Conservation (phyloP, 2,329 filamentous ascomycete genomes). For the Malbranchea cinnamomea region DNA sequence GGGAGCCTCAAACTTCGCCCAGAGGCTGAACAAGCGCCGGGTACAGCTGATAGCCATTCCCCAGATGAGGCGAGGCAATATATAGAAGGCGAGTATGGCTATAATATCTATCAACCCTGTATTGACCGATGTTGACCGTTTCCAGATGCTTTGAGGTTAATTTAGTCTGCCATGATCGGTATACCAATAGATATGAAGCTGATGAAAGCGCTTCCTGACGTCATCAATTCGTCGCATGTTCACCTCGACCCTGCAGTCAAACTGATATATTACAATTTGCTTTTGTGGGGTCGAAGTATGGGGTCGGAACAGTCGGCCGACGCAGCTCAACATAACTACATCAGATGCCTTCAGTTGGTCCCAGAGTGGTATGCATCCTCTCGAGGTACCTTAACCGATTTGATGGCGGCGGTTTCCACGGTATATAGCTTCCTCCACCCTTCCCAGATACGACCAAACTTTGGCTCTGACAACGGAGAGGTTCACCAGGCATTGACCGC, state of each 20-base stretch:
- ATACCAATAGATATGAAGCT: neutral
- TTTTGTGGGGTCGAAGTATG: constrained; percentile 2
- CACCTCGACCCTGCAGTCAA: constrained; percentile 3
- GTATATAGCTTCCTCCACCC: neutral
- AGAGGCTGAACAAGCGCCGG: neutral
- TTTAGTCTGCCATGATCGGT: neutral
- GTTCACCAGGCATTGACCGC: constrained; percentile 1
- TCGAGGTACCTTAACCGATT: constrained; percentile 1
- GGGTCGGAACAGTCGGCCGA: neutral
- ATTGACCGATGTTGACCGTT: no score
- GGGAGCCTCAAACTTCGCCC: neutral
- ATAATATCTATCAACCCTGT: neutral
- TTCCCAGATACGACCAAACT: neutral
- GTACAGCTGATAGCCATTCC: neutral
- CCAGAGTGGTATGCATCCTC: constrained; percentile 2
- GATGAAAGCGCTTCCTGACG: constrained; percentile 2
- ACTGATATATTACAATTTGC: constrained; percentile 1
- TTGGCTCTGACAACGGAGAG: neutral
- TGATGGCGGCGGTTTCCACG: neutral
- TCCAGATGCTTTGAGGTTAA: constrained; percentile 1
- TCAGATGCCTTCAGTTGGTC: constrained; percentile 3
- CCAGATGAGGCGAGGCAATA: constrained; percentile 1
- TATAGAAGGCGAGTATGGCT: neutral
- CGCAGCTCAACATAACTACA: neutral
- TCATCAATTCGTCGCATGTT: constrained; percentile 2